phyloP scores from a whole-genome alignment of 352 stramenopile genomes.

The Globisporangium alternatum region DNA sequence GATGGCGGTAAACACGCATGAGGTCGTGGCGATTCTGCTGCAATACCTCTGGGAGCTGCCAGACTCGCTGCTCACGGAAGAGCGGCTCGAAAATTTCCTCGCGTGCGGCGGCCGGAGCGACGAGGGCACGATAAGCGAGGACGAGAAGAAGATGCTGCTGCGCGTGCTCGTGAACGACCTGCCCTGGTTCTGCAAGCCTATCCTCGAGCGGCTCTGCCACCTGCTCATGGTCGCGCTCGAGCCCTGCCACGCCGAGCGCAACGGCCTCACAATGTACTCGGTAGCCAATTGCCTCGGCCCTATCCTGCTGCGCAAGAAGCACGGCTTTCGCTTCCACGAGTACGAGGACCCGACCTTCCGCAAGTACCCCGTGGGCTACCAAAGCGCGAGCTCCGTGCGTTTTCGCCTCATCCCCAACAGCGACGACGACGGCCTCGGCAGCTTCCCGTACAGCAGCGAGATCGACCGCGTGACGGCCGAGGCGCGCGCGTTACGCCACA shows the following conservation, averaged over 20 bases:
- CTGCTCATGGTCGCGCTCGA: constrained; percentile 57
- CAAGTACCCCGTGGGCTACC: constrained; percentile 74
- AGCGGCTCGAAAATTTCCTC: constrained; percentile 69
- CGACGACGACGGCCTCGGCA: constrained; percentile 28
- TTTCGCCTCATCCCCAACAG: constrained; percentile 46
- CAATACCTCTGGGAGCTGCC: constrained; percentile 85
- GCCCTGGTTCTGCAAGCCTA: constrained; percentile 75
- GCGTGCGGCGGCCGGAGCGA: constrained; percentile 34
- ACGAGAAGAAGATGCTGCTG: constrained; percentile 60
- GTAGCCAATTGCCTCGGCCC: constrained; percentile 65
- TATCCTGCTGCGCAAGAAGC: constrained; percentile 52
- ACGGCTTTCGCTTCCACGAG: constrained; percentile 57
- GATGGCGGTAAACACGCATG: constrained; percentile 78
- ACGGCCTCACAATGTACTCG: constrained; percentile 64
- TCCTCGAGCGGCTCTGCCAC: constrained; percentile 71
- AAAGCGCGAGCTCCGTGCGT: constrained; percentile 46
- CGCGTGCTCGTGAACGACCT: constrained; percentile 76
- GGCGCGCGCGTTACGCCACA: constrained; percentile 42
- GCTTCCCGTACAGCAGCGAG: constrained; percentile 35
- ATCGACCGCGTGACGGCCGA: constrained; percentile 32
- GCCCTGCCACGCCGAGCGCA: constrained; percentile 60
- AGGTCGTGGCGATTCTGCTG: constrained; percentile 72
- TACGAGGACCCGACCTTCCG: constrained; percentile 65
- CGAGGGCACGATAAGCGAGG: constrained; percentile 42
- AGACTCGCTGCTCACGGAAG: constrained; percentile 70